Base-by-base conservation (phyloP, 352 stramenopile species). In the Peronospora farinosa region DNA sequence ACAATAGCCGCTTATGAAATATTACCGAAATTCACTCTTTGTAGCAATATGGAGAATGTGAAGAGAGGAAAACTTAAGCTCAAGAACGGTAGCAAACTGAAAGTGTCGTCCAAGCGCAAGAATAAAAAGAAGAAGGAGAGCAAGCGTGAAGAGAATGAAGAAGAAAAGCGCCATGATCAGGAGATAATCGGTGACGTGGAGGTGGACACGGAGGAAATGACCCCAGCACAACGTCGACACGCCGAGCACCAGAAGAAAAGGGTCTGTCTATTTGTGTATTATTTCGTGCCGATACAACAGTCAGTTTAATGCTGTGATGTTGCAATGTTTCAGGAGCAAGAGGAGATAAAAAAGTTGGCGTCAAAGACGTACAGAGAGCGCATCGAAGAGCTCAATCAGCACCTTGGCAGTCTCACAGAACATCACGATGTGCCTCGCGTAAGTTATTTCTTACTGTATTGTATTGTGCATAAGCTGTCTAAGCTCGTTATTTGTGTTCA, bases 391-490 rank as follows among this genome's bases (percentile, higher is more conserved):
- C 96, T 98, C 57, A 98, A 98, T 66, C 76, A 97, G 69, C 93
- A 97, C 47, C 74, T 99, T 9, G 78, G 88, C 31, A 91, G 83
- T 33, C 72, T 98, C 47, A 98, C 96, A 1, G 96, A 99, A 74
- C 93, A 97, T 59, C 97, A 99, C 71, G 96, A 99, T 65, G 96
- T 99, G 60, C 96, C 96, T 54, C 81, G 95, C 37, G 91, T 98
- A 74, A 44, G 76, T 66, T 15, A 1, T 37, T 23, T 40, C 23
- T n/a, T 47, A 9, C 35, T 42, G 23, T 30, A 17, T n/a, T 46
- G 28, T 32, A 12, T 32, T 32, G 28, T 32, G 28, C 28, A 27
- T 27, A 7, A 27, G 28, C 12, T 12, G 28, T 12, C 12, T 0
- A 33, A 15, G 17, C 19, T 39, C 15, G 27, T 37, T 27, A 25